Percentiles rank a stretch among this genome's conserved stretches.
Conservation (phyloP, 495 filamentous ascomycete species). For the Neurospora sp. region DNA sequence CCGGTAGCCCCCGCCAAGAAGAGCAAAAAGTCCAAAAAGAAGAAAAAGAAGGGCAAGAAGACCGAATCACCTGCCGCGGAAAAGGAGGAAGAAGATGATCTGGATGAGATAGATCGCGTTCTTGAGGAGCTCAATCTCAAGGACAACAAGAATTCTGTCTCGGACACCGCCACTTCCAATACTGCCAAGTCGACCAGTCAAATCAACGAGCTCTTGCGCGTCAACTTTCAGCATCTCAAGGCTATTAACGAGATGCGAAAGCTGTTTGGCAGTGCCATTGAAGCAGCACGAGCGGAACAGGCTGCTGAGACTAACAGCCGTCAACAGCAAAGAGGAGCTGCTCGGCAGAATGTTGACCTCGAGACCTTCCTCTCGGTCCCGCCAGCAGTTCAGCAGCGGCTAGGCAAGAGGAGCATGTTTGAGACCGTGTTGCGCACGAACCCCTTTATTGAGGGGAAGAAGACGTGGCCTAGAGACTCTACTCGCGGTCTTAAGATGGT, state of each 20-base stretch:
- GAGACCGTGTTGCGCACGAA: slow-evolving; percentile 66
- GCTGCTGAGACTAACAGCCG: slow-evolving; percentile 33
- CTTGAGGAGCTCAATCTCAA: slow-evolving; percentile 52
- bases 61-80: slow-evolving; percentile 9
- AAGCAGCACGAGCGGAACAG: slow-evolving; percentile 48
- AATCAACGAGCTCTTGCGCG: slow-evolving; percentile 52
- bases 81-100: slow-evolving; percentile 21
- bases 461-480: slow-evolving; percentile 76
- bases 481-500: slow-evolving; percentile 82
- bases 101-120: slow-evolving; percentile 79
- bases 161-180: slow-evolving; percentile 1
- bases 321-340: slow-evolving; percentile 26
- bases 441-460: slow-evolving; percentile 78
- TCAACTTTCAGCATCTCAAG: slow-evolving; percentile 75
- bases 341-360: slow-evolving; percentile 52
- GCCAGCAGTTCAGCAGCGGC: slow-evolving; percentile 32
- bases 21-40: slow-evolving; percentile 52
- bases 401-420: slow-evolving; percentile 30
- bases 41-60: slow-evolving; percentile 44
- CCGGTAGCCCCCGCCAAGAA: slow-evolving; percentile 35
- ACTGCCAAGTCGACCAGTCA: slow-evolving; percentile 7
- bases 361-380: slow-evolving; percentile 59
- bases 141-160: slow-evolving; percentile 1
- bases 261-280: slow-evolving; percentile 76
- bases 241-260: slow-evolving; percentile 87